These are phyloP conservation scores for Lepidium africanum DNA, from an alignment of 345 rosid genomes.

Conservation along the genomic window DNA sequence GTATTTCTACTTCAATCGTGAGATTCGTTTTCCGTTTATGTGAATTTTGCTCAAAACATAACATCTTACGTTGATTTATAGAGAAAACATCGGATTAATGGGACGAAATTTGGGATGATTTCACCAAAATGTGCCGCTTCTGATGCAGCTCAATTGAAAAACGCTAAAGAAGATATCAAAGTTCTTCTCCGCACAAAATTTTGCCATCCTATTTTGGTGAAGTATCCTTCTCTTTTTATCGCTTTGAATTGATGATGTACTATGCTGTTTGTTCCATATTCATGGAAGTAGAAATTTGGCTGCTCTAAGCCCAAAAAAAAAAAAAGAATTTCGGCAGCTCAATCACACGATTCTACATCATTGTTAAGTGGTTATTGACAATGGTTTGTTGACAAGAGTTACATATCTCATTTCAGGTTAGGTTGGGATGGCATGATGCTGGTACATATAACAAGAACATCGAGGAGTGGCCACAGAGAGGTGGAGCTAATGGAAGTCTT, in stretches of 20 bases:
- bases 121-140: slow-evolving; percentile 56
- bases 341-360: no score
- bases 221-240: neutral
- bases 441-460: slow-evolving; percentile 91
- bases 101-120: slow-evolving; percentile 20
- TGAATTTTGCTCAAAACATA: neutral
- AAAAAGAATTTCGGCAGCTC: no score
- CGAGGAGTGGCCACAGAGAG: slow-evolving; percentile 85
- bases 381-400: neutral
- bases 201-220: slow-evolving; percentile 84
- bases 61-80: slow-evolving; percentile 6
- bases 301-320: no score
- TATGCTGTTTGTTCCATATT: neutral
- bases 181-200: slow-evolving; percentile 64
- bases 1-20: slow-evolving; percentile 7
- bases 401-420: slow-evolving; percentile 43
- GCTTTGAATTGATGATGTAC: neutral
- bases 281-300: neutral
- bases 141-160: slow-evolving; percentile 72
- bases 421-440: slow-evolving; percentile 95
- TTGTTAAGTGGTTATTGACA: no score
- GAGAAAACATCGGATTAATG: slow-evolving; percentile 34
- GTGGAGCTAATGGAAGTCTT: slow-evolving; percentile 94
- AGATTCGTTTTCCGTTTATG: neutral
- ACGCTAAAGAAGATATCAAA: slow-evolving; percentile 84